Evolutionary conservation across 2,329 filamentous ascomycete species (phyloP), one percentile per base, ranked within the genome.

Genomic region (Colletotrichum acutatum): DNA sequence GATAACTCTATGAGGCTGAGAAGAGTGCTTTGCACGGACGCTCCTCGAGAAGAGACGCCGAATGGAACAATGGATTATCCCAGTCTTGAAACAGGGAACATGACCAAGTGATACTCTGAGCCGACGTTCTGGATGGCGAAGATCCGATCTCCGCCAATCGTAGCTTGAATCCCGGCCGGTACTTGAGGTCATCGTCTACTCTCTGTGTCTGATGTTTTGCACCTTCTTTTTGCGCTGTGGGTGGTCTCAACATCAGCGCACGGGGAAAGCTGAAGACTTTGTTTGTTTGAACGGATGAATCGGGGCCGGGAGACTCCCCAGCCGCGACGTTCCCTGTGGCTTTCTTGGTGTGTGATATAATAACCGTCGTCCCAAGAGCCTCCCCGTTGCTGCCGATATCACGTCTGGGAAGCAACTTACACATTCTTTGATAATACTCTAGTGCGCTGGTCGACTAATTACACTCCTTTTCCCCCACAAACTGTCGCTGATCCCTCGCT

Each of bases 11-110:
- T 66, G 71, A 56, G 66, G 66, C 61, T 58, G 49, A 61, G 56
- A 24, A 70, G 54, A 49, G 37, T 57, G 46, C 14, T 9, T 56
- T 19, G 61, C 71, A 73, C 56, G 49, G 66, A 66, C 61, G 28
- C 22, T 22, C n/a, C 24, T 46, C 54, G 34, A 32, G 53, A 57
- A 60, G n/a, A 22, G 24, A 62, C 32, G 22, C 56, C 60, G 60
- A 66, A 42, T 61, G 19, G 34, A 52, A 30, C 9, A 61, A 64
- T 58, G 46, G 60, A 32, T 71, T 24, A 64, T 37, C 61, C 71
- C n/a, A n/a, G 67, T 73, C 67, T 70, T 71, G 71, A 73, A 73
- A 73, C 71, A 62, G 26, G 60, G 58, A 14, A 66, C 61, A 61
- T 62, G 71, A 62, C 56, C 66, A 62, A 65, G 28, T 66, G 67